Percentiles rank a stretch among this genome's conserved stretches.
phyloP scores from a whole-genome alignment of 108 stramenopile genomes.

The Cyclostephanos invisitatus region DNA sequence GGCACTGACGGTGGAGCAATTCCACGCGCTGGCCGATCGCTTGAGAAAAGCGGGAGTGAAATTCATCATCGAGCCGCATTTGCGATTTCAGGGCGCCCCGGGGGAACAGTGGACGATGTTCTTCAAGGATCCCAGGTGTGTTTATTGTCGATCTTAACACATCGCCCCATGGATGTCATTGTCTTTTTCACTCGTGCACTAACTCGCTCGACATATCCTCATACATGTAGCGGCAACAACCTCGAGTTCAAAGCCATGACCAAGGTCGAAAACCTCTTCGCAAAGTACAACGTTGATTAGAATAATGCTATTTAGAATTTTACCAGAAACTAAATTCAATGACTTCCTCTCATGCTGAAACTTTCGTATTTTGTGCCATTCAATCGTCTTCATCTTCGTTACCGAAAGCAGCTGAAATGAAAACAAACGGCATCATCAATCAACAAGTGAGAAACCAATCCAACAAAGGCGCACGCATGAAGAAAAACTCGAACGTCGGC shows the following conservation, averaged over 20 bases:
- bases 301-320: background rate
- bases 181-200: background rate
- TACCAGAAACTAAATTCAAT: background rate
- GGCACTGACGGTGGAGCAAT: slow-evolving; percentile 88
- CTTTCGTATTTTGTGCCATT: background rate
- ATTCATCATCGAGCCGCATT: slow-evolving; percentile 95
- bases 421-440: background rate
- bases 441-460: background rate
- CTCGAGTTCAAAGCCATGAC: slow-evolving; percentile 99
- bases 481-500: background rate
- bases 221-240: slow-evolving; percentile 93
- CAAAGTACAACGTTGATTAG: slow-evolving; percentile 91
- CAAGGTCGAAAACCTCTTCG: slow-evolving; percentile 91
- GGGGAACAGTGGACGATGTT: slow-evolving; percentile 99
- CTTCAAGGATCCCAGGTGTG: slow-evolving; percentile 73
- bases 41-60: slow-evolving; percentile 64
- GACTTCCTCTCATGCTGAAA: background rate
- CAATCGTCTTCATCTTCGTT: slow-evolving; percentile 36
- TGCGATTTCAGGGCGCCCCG: slow-evolving; percentile 90
- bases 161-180: background rate
- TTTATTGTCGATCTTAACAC: background rate
- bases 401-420: slow-evolving; percentile 19
- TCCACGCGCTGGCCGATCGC: slow-evolving; percentile 84
- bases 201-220: slow-evolving; percentile 21
- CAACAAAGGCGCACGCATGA: background rate